Base-by-base conservation (phyloP, 2,329 filamentous ascomycete genomes). In the Trichoderma breve region DNA sequence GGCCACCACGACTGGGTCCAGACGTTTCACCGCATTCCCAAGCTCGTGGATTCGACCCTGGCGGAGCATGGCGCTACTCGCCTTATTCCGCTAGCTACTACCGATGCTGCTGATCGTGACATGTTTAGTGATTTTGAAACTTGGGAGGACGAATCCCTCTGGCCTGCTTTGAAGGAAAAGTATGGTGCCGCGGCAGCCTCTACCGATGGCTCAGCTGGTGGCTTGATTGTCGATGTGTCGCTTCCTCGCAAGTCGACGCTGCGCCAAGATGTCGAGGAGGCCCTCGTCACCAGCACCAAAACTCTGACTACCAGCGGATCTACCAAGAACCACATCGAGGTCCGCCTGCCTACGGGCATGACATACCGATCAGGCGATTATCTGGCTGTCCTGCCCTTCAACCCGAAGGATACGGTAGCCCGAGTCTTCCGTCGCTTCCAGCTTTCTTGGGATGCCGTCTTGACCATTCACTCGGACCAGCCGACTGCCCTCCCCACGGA, bases 311-410 rank as follows among this genome's bases (percentile, higher is more conserved):
- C 83, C 1, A 84, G 82, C 0, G 85, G 84, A 30, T 83, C 88
- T 0, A 82, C 83, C 47, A 94, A 93, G 83, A 87, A 88, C 28
- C 86, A 91, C 73, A 86, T 93, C 24, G 89, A 89, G 74, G 88
- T 94, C 39, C 87, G 89, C 73, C 84, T 95, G 1, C 92, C 93
- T 0, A 86, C 84, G 0, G 88, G 86, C 65, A 85, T 89, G 84
- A 86, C 85, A 0, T 95, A 95, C 80, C 86, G 87, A 51, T 87
- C 91, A 2, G 93, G 93, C 15, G 93, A 95, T 77, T 95, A 96
- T 78, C 86, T 95, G 0, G 91, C 91, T 0, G 84, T 94, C 3
- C 83, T 94, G 1, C 93, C 93, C 0, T 81, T 93, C 34, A 95
- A 95, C 78, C 89, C 89, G 1, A 84, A 85, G 60, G 81, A 86